Evolutionary conservation across 257 asterid genomes (phyloP), one percentile per base, ranked within the genome.

Genomic region (Gentiana dahurica): DNA sequence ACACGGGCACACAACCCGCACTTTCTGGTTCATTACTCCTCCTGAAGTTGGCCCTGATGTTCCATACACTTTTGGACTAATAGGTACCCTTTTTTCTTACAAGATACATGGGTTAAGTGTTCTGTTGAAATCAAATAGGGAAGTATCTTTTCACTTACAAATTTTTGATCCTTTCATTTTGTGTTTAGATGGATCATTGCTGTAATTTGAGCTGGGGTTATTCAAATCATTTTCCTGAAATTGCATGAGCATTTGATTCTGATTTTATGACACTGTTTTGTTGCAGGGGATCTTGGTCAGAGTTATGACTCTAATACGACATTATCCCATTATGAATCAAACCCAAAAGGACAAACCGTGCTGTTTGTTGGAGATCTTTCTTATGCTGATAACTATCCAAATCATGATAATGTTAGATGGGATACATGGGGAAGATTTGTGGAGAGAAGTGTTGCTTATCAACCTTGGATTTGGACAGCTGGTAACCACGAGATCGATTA

Each of bases 1-100:
- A 44, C 36, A 35, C 7, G 48, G 59, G 48, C n/a, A 53, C 57
- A 33, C 57, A 38, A 55, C 59, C 38, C 32, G 59, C 7, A 12
- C 13, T 5, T 55, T 55, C 36, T 38, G 47, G 46, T 55, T 55
- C 12, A 15, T n/a, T 35, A 55, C 60, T 8, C 60, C 60, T 36
- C 60, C 60, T 37, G n/a, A 36, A 39, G 36, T 36, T 5, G 60
- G 60, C 33, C 60, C 46, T n/a, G 60, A 55, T 55, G 49, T 55
- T 55, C 60, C 60, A 36, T 55, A 55, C 4, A 55, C 60, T 2
- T 55, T 55, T 55, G 60, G 60, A 12, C 35, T 55, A 12, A 55
- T 55, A 55, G 60, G 60, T 55, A 39, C 0, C 8, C 3, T 24
- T 24, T 24, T 24, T 24, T 24, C 24, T 15, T 24, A 24, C 24